These are phyloP conservation scores for Phialophora tarda DNA, from an alignment of 2,329 filamentous ascomycete genomes.

Conservation along the genomic window DNA sequence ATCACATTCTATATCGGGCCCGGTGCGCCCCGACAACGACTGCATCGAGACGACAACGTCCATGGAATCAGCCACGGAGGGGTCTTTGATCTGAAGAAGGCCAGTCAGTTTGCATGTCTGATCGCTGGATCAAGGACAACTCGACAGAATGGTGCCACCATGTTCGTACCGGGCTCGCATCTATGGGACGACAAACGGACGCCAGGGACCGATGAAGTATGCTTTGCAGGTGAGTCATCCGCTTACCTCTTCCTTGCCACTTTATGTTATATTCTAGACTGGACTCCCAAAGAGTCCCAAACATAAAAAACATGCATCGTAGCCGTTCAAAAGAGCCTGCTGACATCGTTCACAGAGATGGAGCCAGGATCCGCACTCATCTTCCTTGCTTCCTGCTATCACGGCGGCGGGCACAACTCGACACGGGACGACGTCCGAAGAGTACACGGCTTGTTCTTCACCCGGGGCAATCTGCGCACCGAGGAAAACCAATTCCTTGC, in stretches of 20 bases:
- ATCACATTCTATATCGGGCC: slow-evolving; percentile 43
- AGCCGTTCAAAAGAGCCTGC: background rate
- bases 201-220: slow-evolving; percentile 43
- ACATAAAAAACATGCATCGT: background rate
- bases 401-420: slow-evolving; percentile 43
- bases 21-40: slow-evolving; percentile 43
- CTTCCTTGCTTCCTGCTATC: slow-evolving; percentile 45
- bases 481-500: slow-evolving; percentile 42
- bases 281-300: background rate
- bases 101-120: slow-evolving; percentile 37
- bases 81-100: slow-evolving; percentile 40
- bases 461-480: slow-evolving; percentile 35
- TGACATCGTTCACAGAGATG: slow-evolving; percentile 42
- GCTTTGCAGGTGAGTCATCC: slow-evolving; percentile 43
- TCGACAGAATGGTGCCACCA: slow-evolving; percentile 55
- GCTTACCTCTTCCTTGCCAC: too few relatives aligned
- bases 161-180: slow-evolving; percentile 59
- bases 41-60: slow-evolving; percentile 48
- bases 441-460: slow-evolving; percentile 39
- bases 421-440: slow-evolving; percentile 37
- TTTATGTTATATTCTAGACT: background rate
- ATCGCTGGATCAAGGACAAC: slow-evolving; percentile 44
- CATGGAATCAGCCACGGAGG: slow-evolving; percentile 42
- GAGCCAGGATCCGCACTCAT: slow-evolving; percentile 46
- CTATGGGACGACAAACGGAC: slow-evolving; percentile 40